Evolutionary conservation across 1,284 basidiomycete species (phyloP), one percentile per base, ranked within the genome.

Genomic region (Papiliotrema terrestris): DNA sequence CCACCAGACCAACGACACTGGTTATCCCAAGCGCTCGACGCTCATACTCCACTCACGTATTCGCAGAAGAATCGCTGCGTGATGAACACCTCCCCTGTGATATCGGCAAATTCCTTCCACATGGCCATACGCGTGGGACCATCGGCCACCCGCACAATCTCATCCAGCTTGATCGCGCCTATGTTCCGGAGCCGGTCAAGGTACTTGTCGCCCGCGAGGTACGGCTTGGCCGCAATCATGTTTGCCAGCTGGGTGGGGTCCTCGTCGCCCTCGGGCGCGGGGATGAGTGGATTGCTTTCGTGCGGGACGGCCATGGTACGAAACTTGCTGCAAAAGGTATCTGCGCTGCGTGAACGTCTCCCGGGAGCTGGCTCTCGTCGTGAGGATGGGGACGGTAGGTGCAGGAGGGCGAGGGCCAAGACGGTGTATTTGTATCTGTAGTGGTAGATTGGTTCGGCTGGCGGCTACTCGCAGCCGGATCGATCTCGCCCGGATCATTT

Each of bases 171-270:
- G 22, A 46, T 58, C 15, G 47, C 51, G n/a, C 51, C 55, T 15
- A 46, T 47, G 14, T 53, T 44, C 15, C 66, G 58, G 35, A 71
- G 54, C 19, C 62, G 56, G n/a, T 53, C 49, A 26, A 73, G 58
- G 57, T 69, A 72, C 8, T 62, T 50, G 55, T 76, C 73, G 9
- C 41, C n/a, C 4, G 61, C 65, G 22, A 41, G 17, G 63, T 76
- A 75, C 1, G 65, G 62, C 46, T 61, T 49, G 35, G 67, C 68
- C 0, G 56, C 42, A 49, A 69, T 39, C 73, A 76, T 74, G 29
- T 39, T 44, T 15, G 60, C 37, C 43, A 69, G 38, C 49, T 56
- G 42, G 22, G n/a, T 26, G 11, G 35, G 35, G 6, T 37, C 48
- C 39, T 59, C 58, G 23, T 35, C 46, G 19, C 36, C 55, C 35